Evolutionary conservation across 192 early-diverging fungal species (phyloP).

Genomic region (Backusella tarrabulga): DNA sequence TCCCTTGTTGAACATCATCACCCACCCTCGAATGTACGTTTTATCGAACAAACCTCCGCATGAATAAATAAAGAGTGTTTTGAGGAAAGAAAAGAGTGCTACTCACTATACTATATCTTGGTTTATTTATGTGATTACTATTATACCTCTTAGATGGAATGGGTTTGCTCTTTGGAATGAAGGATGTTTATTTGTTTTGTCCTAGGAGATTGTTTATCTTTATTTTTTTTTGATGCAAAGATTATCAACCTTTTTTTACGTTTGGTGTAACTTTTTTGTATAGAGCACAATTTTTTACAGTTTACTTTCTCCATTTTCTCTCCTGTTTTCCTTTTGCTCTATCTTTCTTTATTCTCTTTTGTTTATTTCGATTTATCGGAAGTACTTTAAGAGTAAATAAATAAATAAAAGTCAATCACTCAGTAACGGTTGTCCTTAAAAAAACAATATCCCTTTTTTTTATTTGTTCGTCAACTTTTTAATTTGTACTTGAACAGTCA

Average conservation of each 20-base stretch:
- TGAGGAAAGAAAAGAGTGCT: background rate
- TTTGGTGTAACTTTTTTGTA: background rate
- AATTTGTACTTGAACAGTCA: background rate
- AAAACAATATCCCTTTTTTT: background rate
- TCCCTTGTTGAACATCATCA: background rate
- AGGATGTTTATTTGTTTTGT: background rate
- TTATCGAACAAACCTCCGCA: background rate
- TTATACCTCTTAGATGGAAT: background rate
- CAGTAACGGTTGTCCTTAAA: background rate
- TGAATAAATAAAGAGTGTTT: background rate
- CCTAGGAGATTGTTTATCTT: background rate
- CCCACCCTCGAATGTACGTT: background rate
- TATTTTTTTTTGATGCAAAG: constrained; percentile 2
- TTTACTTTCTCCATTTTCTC: background rate
- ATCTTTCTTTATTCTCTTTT: constrained; percentile 4
- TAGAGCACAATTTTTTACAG: background rate
- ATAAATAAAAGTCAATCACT: background rate
- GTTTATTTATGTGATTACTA: background rate
- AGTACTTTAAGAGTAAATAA: background rate
- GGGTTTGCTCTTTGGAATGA: background rate
- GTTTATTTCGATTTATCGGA: background rate
- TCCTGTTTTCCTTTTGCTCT: background rate
- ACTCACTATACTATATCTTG: background rate
- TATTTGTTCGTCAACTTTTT: background rate
- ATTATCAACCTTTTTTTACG: constrained; percentile 4